Conservation (phyloP, 176 grass and related monocot genomes). For the Bromus sterilis region DNA sequence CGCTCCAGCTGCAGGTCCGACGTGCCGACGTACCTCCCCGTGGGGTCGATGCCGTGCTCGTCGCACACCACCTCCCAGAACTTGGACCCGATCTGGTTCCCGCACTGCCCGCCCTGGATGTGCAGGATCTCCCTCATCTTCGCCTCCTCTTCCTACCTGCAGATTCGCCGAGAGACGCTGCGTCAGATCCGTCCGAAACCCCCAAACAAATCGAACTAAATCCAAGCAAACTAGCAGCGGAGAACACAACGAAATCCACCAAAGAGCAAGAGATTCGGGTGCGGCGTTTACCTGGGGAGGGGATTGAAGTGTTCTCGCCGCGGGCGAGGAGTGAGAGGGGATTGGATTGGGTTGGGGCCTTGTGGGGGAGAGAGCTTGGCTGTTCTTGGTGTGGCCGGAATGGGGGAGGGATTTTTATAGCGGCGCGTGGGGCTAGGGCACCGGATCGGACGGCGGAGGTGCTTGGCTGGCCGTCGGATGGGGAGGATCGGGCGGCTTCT, state of each 20-base stretch:
- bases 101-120: conserved; percentile 76
- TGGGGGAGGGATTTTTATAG: conserved; percentile 8
- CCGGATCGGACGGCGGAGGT: background rate
- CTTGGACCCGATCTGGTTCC: conserved; percentile 85
- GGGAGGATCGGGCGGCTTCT: background rate
- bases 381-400: background rate
- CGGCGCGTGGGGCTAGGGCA: conserved; percentile 20
- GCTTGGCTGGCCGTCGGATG: background rate
- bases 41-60: conserved; percentile 80
- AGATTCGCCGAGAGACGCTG: no score
- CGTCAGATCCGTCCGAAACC: background rate
- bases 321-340: background rate
- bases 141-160: background rate
- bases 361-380: background rate
- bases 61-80: conserved; percentile 92
- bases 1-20: conserved; percentile 73
- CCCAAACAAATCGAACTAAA: background rate
- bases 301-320: background rate
- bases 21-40: conserved; percentile 53
- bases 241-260: background rate
- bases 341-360: background rate
- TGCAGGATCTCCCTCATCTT: conserved; percentile 96
- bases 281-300: background rate
- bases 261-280: background rate
- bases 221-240: background rate